phyloP scores from a whole-genome alignment of 2,329 filamentous ascomycete species.

The Raffaelea ambrosiae region DNA sequence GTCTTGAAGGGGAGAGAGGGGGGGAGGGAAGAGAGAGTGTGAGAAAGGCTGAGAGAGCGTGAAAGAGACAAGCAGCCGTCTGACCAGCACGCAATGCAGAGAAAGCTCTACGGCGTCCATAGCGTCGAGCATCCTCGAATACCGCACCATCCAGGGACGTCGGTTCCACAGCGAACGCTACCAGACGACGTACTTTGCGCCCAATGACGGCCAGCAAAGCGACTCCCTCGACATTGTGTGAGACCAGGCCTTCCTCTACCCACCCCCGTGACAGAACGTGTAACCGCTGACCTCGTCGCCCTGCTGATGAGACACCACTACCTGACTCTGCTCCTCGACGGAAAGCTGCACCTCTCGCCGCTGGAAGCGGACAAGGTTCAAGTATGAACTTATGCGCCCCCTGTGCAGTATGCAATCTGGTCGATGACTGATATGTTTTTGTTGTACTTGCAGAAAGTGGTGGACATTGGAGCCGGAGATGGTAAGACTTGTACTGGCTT shows the following conservation, averaged over 20 bases:
- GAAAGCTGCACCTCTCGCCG: constrained; percentile 24
- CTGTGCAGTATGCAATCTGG: neutral
- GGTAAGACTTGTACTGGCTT: too few species aligned
- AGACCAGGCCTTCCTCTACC: too few species aligned
- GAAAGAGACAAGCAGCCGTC: too few species aligned
- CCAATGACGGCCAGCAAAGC: constrained; percentile 9
- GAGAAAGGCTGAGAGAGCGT: too few species aligned
- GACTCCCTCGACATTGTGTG: constrained; percentile 8
- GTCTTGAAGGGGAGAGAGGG: too few species aligned
- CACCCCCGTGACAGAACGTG: neutral
- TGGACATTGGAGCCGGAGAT: constrained; percentile 20
- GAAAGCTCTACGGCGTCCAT: constrained; percentile 7
- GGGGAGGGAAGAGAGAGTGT: too few species aligned
- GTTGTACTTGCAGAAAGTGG: neutral
- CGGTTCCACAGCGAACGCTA: constrained; percentile 5
- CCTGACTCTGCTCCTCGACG: constrained; percentile 9
- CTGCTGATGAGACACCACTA: neutral
- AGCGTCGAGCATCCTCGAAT: constrained; percentile 8
- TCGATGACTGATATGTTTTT: neutral
- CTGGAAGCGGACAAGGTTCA: constrained; percentile 17
- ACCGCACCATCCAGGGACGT: constrained; percentile 10
- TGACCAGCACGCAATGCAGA: too few species aligned
- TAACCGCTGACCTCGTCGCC: neutral
- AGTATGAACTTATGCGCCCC: neutral
- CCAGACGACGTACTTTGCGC: neutral